Base-by-base conservation (phyloP, 495 filamentous ascomycete species). In the Delitschia confertaspora region DNA sequence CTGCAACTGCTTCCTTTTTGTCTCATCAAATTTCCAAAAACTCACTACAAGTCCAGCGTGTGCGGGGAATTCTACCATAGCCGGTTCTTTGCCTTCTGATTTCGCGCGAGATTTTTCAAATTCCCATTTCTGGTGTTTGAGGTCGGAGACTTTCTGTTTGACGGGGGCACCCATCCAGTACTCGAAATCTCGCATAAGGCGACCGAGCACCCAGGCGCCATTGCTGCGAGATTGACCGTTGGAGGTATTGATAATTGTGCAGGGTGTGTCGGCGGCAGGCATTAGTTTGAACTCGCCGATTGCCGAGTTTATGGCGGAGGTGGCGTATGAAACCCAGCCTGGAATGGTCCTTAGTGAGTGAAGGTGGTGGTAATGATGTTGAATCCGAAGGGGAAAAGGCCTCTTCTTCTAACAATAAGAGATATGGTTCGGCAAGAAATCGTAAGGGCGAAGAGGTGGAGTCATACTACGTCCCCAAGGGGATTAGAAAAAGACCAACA, bases 131-230 rank as follows among this genome's bases (percentile, higher is more conserved):
- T 18, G 16, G 22, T 41, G 18, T 14, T 30, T 29, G 18, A 41
- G 38, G 26, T 41, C 38, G 8, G n/a, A 14, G 14, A 44, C 29
- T 26, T 37, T 44, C 9, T 44, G 13, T 10, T 26, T 20, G n/a
- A 35, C 41, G n/a, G 13, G 14, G 3, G 17, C 23, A 26, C 42
- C 42, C 56, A 65, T 63, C 61, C 62, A 68, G 18, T 34, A 45
- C 13, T 73, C 69, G 34, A 60, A 65, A 37, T 75, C 71, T 0
- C 71, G 61, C 40, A 76, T 33, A 9, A 75, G 42, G 0, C 74
- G 62, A 1, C 67, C 71, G 2, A 76, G 38, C 4, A 75, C 47
- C 75, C 73, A 78, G 9, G 53, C 61, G 6, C 49, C 22, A 45
- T 75, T 74, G 1, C 57, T 53, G 4, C 70, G 59, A 5, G 45